A percentile compares a stretch with the other conserved stretches of the same genome.
Conservation (phyloP, 2,329 filamentous ascomycete species). For the Xylaria sp. region DNA sequence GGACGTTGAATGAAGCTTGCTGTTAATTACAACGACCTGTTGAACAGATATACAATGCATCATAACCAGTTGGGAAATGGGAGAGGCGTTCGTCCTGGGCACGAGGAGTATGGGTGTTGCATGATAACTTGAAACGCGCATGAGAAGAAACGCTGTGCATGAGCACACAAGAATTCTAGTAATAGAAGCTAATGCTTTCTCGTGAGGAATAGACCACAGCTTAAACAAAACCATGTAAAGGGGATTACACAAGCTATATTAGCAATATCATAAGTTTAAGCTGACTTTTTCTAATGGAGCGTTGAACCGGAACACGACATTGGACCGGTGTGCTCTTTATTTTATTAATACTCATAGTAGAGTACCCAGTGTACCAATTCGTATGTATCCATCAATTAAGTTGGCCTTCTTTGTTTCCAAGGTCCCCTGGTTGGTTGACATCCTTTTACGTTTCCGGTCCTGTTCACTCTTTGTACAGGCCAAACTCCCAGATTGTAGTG, state of each 20-base stretch:
- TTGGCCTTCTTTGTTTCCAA: background rate
- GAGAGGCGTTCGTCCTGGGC: conserved; percentile 9
- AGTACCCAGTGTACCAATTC: background rate
- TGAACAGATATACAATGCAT: conserved; percentile 9
- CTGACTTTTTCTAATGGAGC: background rate
- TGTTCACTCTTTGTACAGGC: background rate
- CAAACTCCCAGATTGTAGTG: background rate
- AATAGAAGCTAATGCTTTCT: conserved; percentile 12
- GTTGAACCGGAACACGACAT: no score
- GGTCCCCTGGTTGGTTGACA: no score
- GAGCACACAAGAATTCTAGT: conserved; percentile 9
- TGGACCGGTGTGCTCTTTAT: background rate
- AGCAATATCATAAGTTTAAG: background rate
- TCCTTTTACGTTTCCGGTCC: conserved; percentile 8
- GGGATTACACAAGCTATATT: background rate
- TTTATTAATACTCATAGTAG: background rate
- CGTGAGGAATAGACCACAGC: background rate
- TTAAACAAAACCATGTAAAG: background rate
- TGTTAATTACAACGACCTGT: background rate
- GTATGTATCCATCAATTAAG: background rate
- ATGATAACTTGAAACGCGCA: conserved; percentile 1
- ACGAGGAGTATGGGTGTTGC: conserved; percentile 17
- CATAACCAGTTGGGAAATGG: background rate
- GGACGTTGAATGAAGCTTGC: background rate
- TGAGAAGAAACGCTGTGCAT: conserved; percentile 8